phyloP scores from a whole-genome alignment of 768 basidiomycete genomes.

The Suillus clintonianus region DNA sequence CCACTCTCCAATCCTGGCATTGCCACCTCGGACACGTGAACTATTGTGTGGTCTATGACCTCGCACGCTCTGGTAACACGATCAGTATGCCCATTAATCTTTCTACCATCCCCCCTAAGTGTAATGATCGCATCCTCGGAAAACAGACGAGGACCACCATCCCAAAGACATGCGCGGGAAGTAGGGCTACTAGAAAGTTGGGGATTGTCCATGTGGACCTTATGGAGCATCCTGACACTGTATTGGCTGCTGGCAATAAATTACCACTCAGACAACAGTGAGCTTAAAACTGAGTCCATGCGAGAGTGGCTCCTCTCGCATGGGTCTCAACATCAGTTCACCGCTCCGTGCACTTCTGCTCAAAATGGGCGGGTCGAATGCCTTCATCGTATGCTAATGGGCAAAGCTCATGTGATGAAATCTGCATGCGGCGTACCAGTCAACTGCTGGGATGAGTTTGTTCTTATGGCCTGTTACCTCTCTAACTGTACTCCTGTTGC shows the following conservation, averaged over 20 bases:
- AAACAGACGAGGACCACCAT: no score
- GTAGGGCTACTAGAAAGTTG: background rate
- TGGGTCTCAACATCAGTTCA: conserved; percentile 20
- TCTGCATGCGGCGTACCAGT: conserved; percentile 25
- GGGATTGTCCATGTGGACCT: conserved; percentile 1
- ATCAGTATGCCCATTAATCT: no score
- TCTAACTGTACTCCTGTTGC: conserved; percentile 22
- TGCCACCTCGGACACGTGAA: no score
- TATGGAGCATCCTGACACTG: conserved; percentile 1
- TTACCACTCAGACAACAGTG: conserved; percentile 24
- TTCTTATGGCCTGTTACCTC: conserved; percentile 30
- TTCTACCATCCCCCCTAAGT: no score
- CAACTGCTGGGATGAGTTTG: conserved; percentile 36
- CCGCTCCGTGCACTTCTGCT: conserved; percentile 37
- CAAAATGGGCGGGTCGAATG: conserved; percentile 40
- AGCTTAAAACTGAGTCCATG: conserved; percentile 18
- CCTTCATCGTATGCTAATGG: conserved; percentile 36
- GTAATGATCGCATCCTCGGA: no score
- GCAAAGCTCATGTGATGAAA: conserved; percentile 30
- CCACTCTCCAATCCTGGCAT: no score
- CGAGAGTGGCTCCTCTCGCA: conserved; percentile 10
- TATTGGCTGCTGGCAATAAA: conserved; percentile 5
- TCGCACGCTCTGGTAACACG: no score
- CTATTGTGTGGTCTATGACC: no score
- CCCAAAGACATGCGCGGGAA: no score